Conservation (phyloP, 345 rosid genomes). For the Turnera subulata region DNA sequence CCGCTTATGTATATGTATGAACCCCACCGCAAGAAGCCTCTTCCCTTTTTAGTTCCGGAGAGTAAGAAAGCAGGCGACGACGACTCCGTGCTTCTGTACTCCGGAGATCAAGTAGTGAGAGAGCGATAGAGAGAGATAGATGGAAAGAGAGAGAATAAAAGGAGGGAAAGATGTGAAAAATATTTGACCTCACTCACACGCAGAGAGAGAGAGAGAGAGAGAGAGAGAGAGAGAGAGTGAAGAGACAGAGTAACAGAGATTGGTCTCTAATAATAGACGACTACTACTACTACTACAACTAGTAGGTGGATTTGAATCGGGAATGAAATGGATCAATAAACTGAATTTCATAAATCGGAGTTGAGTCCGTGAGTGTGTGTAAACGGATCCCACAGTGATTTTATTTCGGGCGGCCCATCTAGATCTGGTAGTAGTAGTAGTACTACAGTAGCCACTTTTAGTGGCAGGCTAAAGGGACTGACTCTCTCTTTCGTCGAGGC, state of each 20-base stretch:
- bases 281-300: no score
- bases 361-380: constrained; percentile 7
- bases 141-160: background rate
- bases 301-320: constrained; percentile 20
- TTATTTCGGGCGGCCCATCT: background rate
- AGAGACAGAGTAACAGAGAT: no score
- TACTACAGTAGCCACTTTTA: no score
- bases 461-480: no score
- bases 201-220: no score
- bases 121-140: background rate
- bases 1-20: no score
- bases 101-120: constrained; percentile 3
- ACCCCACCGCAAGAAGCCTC: no score
- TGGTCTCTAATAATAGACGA: no score
- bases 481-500: no score
- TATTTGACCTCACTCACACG: constrained; percentile 11
- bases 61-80: background rate
- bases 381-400: background rate
- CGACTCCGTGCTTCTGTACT: no score
- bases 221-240: no score
- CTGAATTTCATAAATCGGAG: constrained; percentile 10
- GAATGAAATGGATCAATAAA: constrained; percentile 20
- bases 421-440: background rate
- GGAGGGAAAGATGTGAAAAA: constrained; percentile 16
- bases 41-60: no score